These are phyloP conservation scores for Candida cerambycidarum DNA, from an alignment of 805 yeast species.

Conservation along the genomic window DNA sequence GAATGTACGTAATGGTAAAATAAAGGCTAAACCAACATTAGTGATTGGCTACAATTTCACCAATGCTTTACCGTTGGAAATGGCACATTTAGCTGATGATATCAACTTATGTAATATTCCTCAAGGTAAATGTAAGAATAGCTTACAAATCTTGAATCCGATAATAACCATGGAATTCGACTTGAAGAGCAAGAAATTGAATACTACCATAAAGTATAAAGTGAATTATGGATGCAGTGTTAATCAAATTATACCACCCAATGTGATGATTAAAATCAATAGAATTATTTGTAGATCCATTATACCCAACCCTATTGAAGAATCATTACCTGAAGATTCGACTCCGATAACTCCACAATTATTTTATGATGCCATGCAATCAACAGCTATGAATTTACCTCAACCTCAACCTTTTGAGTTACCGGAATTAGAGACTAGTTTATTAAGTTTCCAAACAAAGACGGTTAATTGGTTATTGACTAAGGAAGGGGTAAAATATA, in stretches of 20 bases:
- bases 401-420: conserved; percentile 26
- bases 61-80: neutral
- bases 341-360: conserved; percentile 32
- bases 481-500: conserved; percentile 47
- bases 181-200: conserved; percentile 12
- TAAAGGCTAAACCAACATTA: conserved; percentile 2
- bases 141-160: conserved; percentile 6
- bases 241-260: conserved; percentile 19
- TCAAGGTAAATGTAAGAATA: conserved; percentile 2
- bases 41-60: conserved; percentile 1
- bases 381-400: conserved; percentile 32
- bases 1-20: conserved; percentile 5
- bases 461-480: conserved; percentile 58
- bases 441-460: conserved; percentile 52
- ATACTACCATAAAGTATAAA: conserved; percentile 15
- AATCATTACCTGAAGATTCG: conserved; percentile 4
- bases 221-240: conserved; percentile 20
- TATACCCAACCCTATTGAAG: conserved; percentile 9
- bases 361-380: conserved; percentile 53
- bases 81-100: conserved; percentile 4
- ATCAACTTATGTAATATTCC: conserved; percentile 5
- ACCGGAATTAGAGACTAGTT: conserved; percentile 43
- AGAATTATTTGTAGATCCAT: conserved; percentile 2
- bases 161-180: conserved; percentile 14
- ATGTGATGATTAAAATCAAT: conserved; percentile 17